Evolutionary conservation across 305 asterid species (phyloP).

Genomic region (Fraxinus dipetala): DNA sequence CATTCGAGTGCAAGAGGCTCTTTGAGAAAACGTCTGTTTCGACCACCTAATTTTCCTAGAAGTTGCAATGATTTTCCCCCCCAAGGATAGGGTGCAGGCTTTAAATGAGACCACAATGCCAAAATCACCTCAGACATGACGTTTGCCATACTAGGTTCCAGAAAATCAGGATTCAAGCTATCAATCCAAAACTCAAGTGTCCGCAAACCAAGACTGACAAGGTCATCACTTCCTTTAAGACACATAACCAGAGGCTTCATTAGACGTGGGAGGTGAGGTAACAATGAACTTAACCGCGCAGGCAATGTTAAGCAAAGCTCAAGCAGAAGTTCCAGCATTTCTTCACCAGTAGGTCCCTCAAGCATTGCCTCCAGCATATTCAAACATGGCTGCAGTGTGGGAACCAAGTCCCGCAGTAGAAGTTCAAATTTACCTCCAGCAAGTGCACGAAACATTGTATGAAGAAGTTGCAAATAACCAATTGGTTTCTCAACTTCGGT

Average conservation of each 20-base stretch:
- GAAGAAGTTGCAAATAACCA: slow-evolving; percentile 93
- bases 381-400: slow-evolving; percentile 86
- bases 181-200: slow-evolving; percentile 99
- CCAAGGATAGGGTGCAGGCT: slow-evolving; percentile 96
- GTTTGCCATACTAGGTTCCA: slow-evolving; percentile 99
- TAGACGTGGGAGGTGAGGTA: slow-evolving; percentile 94
- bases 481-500: slow-evolving; percentile 88
- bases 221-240: slow-evolving; percentile 91
- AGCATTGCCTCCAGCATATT: slow-evolving; percentile 89
- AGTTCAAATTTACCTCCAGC: slow-evolving; percentile 96
- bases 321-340: slow-evolving; percentile 76
- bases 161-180: slow-evolving; percentile 97
- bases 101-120: slow-evolving; percentile 95
- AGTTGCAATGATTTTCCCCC: slow-evolving; percentile 93
- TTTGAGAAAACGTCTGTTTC: slow-evolving; percentile 95
- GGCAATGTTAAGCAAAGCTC: slow-evolving; percentile 93
- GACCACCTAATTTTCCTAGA: slow-evolving; percentile 98
- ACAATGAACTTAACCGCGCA: slow-evolving; percentile 86
- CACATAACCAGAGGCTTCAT: slow-evolving; percentile 99
- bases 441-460: slow-evolving; percentile 95
- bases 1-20: slow-evolving; percentile 97
- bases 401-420: slow-evolving; percentile 82
- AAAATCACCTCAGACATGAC: slow-evolving; percentile 98
- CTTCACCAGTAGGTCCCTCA: slow-evolving; percentile 96
- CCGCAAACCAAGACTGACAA: slow-evolving; percentile 88